A percentile compares a stretch with the other conserved stretches of the same genome.
Evolutionary conservation across 768 basidiomycete genomes (phyloP).

Genomic region (Saitozyma sp.): DNA sequence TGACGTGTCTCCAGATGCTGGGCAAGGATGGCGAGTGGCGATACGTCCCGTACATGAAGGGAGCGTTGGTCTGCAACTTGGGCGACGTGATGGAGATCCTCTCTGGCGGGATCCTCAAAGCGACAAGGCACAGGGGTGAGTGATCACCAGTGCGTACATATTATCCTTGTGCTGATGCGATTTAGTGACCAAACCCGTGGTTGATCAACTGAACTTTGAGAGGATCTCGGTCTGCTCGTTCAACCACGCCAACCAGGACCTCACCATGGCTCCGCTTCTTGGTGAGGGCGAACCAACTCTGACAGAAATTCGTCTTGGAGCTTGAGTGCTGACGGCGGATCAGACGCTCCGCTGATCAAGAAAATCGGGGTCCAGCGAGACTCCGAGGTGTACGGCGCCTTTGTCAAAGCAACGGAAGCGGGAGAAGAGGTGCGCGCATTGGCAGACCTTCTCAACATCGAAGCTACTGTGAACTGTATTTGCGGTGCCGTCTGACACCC

Average conservation of each 20-base stretch:
- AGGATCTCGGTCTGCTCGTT: conserved; percentile 5
- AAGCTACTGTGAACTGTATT: background rate
- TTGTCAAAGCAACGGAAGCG: background rate
- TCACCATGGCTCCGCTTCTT: background rate
- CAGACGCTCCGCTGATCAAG: conserved; percentile 3
- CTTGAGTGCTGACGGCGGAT: no score
- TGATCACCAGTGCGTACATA: background rate
- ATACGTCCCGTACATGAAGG: conserved; percentile 31
- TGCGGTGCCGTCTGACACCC: background rate
- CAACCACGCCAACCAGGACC: conserved; percentile 5
- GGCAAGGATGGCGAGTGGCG: conserved; percentile 28
- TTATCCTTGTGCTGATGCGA: background rate
- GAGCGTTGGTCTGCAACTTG: conserved; percentile 29
- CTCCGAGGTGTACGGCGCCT: conserved; percentile 6
- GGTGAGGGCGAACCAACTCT: no score
- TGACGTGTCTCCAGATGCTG: conserved; percentile 28
- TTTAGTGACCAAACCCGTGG: background rate
- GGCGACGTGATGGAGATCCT: conserved; percentile 32
- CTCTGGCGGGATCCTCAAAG: conserved; percentile 3
- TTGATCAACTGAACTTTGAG: background rate
- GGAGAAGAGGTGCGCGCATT: background rate
- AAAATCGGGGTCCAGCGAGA: background rate
- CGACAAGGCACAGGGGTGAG: conserved; percentile 1
- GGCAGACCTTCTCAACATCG: background rate
- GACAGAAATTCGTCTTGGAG: no score